Conservation (phyloP, 2,329 filamentous ascomycete species). For the Epichloe sibirici region DNA sequence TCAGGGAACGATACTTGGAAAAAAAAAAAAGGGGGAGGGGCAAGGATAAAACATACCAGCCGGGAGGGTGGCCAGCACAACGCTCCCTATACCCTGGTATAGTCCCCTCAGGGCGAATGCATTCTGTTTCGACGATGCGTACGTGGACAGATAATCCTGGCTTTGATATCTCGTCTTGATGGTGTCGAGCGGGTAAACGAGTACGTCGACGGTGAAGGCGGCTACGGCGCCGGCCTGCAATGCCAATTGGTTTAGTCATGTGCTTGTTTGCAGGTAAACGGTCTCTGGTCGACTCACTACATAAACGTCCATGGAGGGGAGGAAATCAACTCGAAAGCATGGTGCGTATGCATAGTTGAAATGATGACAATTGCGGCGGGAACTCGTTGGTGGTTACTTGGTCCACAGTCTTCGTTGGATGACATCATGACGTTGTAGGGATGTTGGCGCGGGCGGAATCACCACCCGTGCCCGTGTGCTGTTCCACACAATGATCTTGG, state of each 20-base stretch:
- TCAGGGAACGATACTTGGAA: not conserved
- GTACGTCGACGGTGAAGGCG: slow-evolving; percentile 73
- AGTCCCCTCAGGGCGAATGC: slow-evolving; percentile 54
- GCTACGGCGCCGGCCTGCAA: slow-evolving; percentile 68
- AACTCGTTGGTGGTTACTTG: not conserved
- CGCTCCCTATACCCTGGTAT: slow-evolving; percentile 79
- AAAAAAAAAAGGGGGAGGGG: too few species aligned
- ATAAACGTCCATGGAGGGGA: slow-evolving; percentile 19
- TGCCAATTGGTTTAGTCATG: not conserved
- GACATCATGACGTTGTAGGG: slow-evolving; percentile 6
- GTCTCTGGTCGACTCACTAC: slow-evolving; percentile 12
- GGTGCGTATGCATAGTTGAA: not conserved
- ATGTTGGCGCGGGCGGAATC: too few species aligned
- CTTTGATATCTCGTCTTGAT: slow-evolving; percentile 80
- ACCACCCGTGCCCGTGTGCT: too few species aligned
- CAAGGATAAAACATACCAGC: slow-evolving; percentile 41
- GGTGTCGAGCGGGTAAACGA: slow-evolving; percentile 82
- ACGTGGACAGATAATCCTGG: slow-evolving; percentile 58
- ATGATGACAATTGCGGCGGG: not conserved
- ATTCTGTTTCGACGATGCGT: slow-evolving; percentile 42
- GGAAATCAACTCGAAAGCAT: not conserved
- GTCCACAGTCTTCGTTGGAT: not conserved
- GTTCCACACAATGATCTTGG: too few species aligned
- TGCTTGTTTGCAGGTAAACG: not conserved
- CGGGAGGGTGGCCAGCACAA: slow-evolving; percentile 80